Evolutionary conservation across 2,329 filamentous ascomycete species (phyloP).

Genomic region (Westerdykella sp.): DNA sequence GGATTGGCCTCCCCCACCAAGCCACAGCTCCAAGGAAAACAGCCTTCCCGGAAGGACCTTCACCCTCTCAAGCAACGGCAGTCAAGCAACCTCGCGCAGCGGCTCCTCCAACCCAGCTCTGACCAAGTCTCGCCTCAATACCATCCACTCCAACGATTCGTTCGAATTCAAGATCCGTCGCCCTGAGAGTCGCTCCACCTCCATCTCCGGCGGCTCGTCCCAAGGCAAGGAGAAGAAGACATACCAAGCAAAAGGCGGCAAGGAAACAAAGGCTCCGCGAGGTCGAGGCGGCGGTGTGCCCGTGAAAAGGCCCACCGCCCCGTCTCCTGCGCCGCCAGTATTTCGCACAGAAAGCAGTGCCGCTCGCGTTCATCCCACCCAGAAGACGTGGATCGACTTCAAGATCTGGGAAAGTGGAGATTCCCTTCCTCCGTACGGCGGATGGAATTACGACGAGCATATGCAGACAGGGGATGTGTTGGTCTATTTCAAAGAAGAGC

Average conservation of each 20-base stretch:
- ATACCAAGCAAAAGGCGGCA: conserved; percentile 30
- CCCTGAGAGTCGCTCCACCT: conserved; percentile 18
- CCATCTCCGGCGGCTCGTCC: conserved; percentile 25
- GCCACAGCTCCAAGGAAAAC: conserved; percentile 8
- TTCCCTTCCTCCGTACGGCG: conserved; percentile 28
- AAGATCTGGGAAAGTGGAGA: conserved; percentile 32
- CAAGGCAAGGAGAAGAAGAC: conserved; percentile 28
- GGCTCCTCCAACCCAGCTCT: conserved; percentile 20
- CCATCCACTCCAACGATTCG: conserved; percentile 20
- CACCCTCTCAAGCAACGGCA: conserved; percentile 25
- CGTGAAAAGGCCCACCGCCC: conserved; percentile 19
- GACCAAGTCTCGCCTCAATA: conserved; percentile 14
- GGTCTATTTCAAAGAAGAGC: conserved; percentile 38
- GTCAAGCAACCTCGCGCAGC: conserved; percentile 24
- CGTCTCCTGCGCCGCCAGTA: conserved; percentile 8
- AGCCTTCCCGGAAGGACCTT: conserved; percentile 19
- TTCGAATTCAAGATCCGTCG: conserved; percentile 11
- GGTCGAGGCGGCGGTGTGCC: conserved; percentile 37
- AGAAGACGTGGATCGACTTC: conserved; percentile 33
- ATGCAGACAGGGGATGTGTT: conserved; percentile 36
- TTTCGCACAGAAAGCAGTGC: conserved; percentile 23
- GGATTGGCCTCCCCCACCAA: conserved; percentile 24
- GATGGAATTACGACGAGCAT: conserved; percentile 35
- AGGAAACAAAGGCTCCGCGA: conserved; percentile 34
- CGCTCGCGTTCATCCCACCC: conserved; percentile 12